Percentiles rank a stretch among this genome's conserved stretches.
Evolutionary conservation across 2,329 filamentous ascomycete genomes (phyloP).

Genomic region (Fusarium tjaetaba): DNA sequence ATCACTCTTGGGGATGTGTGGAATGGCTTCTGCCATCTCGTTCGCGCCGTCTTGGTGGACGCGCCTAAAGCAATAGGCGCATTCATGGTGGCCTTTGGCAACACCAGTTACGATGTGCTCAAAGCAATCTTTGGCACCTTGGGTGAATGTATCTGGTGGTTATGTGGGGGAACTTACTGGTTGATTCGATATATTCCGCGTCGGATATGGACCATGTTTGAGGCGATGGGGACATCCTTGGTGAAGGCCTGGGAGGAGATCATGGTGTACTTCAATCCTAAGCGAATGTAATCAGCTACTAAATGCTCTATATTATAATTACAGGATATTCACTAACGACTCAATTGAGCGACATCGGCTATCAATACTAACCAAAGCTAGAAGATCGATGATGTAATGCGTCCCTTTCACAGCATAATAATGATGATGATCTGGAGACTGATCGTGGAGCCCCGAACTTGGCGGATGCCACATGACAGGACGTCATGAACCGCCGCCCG

Average conservation of each 20-base stretch:
- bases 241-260: conserved; percentile 49
- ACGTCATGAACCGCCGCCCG: background rate
- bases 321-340: background rate
- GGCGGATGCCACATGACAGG: too few species aligned
- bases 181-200: conserved; percentile 48
- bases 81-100: conserved; percentile 38
- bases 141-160: conserved; percentile 43
- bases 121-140: conserved; percentile 45
- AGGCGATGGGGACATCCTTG: conserved; percentile 45
- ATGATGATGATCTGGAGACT: background rate
- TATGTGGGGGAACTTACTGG: conserved; percentile 38
- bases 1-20: conserved; percentile 54
- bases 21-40: conserved; percentile 48
- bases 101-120: conserved; percentile 43
- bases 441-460: background rate
- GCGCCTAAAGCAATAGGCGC: conserved; percentile 43
- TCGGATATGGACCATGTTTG: conserved; percentile 47
- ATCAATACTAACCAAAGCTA: too few species aligned
- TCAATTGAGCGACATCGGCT: background rate
- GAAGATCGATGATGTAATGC: background rate
- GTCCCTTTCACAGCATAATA: background rate
- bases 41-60: conserved; percentile 47
- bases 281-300: conserved; percentile 37
- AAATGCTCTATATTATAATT: background rate
- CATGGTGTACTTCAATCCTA: conserved; percentile 51